A percentile compares a stretch with the other conserved stretches of the same genome.
Evolutionary conservation across 768 basidiomycete species (phyloP).

Genomic region (Russula foetens): DNA sequence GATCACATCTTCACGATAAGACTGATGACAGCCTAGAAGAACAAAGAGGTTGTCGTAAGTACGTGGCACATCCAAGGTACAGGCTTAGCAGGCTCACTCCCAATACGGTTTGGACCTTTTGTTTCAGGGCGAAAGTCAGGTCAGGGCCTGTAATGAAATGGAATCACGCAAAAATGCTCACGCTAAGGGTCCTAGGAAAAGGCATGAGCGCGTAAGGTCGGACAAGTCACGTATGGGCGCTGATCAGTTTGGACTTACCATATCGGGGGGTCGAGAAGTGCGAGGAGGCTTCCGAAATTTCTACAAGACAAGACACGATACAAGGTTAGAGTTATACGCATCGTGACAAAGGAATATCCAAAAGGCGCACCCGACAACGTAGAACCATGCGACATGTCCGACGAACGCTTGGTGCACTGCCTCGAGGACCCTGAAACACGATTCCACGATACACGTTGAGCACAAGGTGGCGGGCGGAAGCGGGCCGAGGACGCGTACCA

Average conservation of each 20-base stretch:
- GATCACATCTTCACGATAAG: slow-evolving; percentile 17
- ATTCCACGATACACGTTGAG: not conserved
- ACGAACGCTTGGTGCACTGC: slow-evolving; percentile 15
- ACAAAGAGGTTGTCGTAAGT: not conserved
- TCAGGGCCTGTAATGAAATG: not conserved
- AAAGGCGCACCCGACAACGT: slow-evolving; percentile 5
- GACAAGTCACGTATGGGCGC: not conserved
- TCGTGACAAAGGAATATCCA: not conserved
- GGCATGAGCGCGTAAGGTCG: not conserved
- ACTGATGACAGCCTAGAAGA: slow-evolving; percentile 9
- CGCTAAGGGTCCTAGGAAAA: slow-evolving; percentile 14
- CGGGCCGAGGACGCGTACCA: slow-evolving; percentile 3
- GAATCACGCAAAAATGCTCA: not conserved
- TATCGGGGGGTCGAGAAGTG: slow-evolving; percentile 9
- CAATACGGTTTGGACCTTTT: slow-evolving; percentile 11
- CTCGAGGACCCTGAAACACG: slow-evolving; percentile 11
- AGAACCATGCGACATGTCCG: slow-evolving; percentile 14
- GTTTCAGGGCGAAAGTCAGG: not conserved
- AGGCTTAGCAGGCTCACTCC: slow-evolving; percentile 7
- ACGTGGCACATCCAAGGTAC: not conserved
- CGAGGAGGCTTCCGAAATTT: slow-evolving; percentile 1
- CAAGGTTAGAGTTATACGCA: not conserved
- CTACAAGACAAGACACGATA: not conserved
- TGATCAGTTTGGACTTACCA: slow-evolving; percentile 13
- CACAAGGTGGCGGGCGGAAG: not conserved